A percentile compares a stretch with the other conserved stretches of the same genome.
These are phyloP conservation scores for Tremella fuciformis DNA, from an alignment of 768 basidiomycete species.

Conservation along the genomic window DNA sequence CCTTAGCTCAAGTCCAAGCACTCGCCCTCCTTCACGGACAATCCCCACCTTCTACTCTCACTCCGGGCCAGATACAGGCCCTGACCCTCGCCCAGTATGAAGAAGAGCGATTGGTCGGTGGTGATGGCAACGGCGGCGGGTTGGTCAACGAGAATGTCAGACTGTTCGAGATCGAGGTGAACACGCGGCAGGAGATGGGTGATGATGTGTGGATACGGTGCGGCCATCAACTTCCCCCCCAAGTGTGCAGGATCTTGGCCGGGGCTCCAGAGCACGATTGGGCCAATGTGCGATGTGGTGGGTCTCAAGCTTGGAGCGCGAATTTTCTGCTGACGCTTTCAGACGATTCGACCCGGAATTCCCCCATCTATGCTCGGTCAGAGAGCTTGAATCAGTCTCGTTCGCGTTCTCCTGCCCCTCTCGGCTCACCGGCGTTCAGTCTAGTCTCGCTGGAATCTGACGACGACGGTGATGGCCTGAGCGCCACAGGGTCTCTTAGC, in stretches of 20 bases:
- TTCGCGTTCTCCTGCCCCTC: not conserved
- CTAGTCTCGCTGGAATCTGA: constrained; percentile 6
- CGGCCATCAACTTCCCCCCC: constrained; percentile 37
- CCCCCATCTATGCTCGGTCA: not conserved
- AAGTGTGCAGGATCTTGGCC: constrained; percentile 36
- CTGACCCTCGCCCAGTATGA: not conserved
- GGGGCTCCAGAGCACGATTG: constrained; percentile 28
- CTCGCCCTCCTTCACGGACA: too few species aligned
- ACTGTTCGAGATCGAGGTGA: constrained; percentile 46
- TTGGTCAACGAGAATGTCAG: constrained; percentile 26
- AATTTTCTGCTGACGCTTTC: constrained; percentile 11
- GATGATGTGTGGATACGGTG: constrained; percentile 36
- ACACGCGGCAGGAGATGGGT: constrained; percentile 33
- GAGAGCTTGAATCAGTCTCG: not conserved
- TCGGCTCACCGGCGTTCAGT: constrained; percentile 1
- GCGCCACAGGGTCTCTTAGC: constrained; percentile 2
- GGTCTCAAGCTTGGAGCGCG: constrained; percentile 11
- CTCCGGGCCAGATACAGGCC: not conserved
- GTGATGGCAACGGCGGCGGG: constrained; percentile 32
- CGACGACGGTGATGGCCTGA: not conserved
- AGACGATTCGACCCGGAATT: constrained; percentile 8
- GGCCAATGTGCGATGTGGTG: constrained; percentile 23
- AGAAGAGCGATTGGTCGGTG: constrained; percentile 24
- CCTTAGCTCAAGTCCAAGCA: not conserved
- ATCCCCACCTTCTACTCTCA: too few species aligned